Percentiles rank a stretch among this genome's conserved stretches.
These are phyloP conservation scores for Pseudogymnoascus sp. DNA, from an alignment of 2,329 filamentous ascomycete species.

Conservation along the genomic window DNA sequence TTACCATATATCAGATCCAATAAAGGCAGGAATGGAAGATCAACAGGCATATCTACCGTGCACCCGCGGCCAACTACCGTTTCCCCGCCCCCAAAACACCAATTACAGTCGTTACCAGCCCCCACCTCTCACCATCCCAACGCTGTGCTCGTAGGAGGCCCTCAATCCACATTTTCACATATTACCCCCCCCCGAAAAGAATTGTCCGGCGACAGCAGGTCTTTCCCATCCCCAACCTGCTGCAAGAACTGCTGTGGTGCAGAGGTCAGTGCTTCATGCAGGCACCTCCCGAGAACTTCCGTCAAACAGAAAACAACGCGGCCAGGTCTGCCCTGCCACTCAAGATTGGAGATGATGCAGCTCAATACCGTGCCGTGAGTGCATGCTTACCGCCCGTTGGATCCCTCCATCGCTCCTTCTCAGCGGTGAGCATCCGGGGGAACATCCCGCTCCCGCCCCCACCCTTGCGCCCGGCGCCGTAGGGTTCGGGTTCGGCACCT, in stretches of 20 bases:
- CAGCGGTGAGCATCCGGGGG: neutral
- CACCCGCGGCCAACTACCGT: conserved; percentile 2
- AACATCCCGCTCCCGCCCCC: neutral
- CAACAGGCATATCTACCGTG: conserved; percentile 1
- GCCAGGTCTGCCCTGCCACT: neutral
- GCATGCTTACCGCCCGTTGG: neutral
- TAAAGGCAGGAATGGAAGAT: neutral
- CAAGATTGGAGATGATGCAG: neutral
- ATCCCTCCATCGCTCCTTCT: neutral
- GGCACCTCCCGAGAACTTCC: neutral
- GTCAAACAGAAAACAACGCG: neutral
- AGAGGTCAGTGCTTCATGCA: conserved; percentile 2
- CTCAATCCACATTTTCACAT: neutral
- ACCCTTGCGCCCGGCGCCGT: neutral
- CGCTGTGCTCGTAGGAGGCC: neutral
- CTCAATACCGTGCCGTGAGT: neutral
- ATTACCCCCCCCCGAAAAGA: neutral
- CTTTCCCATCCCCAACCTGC: neutral
- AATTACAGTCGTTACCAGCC: neutral
- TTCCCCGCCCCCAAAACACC: conserved; percentile 1
- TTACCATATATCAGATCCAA: conserved; percentile 1
- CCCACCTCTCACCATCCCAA: neutral
- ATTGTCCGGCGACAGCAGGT: neutral
- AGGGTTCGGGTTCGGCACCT: neutral
- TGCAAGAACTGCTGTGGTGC: neutral